Base-by-base conservation (phyloP, 768 basidiomycete genomes). In the Vararia minispora region DNA sequence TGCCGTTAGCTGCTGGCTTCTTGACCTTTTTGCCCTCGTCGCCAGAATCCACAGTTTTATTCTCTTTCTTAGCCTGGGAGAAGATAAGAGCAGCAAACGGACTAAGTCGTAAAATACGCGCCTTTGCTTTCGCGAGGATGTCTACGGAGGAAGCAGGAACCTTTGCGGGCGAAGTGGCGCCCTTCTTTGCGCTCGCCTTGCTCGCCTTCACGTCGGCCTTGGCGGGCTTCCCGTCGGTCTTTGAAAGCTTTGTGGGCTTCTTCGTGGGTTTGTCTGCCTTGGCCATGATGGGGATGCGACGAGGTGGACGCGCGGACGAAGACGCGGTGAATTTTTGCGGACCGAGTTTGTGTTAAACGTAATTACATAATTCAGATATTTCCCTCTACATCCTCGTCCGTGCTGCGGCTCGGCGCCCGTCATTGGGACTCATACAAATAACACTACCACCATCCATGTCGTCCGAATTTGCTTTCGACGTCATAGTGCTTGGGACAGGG, bases 401-500 rank as follows among this genome's bases (percentile, higher is more conserved):
- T n/a, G n/a, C n/a, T n/a, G n/a, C n/a, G n/a, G n/a, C n/a, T n/a
- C n/a, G n/a, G n/a, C n/a, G n/a, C n/a, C n/a, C n/a, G n/a, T n/a
- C n/a, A n/a, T n/a, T n/a, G n/a, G n/a, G n/a, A n/a, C n/a, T n/a
- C n/a, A n/a, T n/a, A n/a, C n/a, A n/a, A n/a, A n/a, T n/a, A n/a
- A n/a, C n/a, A 28, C 27, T n/a, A n/a, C 27, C 27, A 28, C 27
- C 27, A 9, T 9, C 27, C 27, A 17, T 41, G 28, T 41, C 46
- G 16, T 16, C 29, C 4, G 47, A 48, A n/a, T 44, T 44, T 3
- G 60, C 65, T 26, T 81, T 84, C 46, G 82, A 88, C 46, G 72
- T 73, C 22, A 63, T 81, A 27, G 62, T 87, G 28, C 56, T 86
- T 32, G 83, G 85, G 4, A 87, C 84, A n/a, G 84, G 82, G 1